Conservation (phyloP, 2,329 filamentous ascomycete species). For the Ascomycota sp. region DNA sequence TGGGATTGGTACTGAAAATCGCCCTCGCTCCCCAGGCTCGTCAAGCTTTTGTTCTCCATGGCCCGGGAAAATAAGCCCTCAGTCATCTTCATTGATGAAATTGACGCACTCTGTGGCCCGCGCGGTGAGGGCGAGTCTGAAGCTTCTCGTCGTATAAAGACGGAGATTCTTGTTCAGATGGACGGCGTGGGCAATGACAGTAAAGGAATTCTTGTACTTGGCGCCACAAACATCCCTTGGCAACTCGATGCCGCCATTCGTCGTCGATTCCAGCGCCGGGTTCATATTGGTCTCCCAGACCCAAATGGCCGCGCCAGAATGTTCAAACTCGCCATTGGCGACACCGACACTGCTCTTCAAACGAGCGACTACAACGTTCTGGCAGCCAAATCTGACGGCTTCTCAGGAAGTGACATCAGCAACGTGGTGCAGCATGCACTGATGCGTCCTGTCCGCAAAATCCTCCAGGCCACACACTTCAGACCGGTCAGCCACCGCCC, state of each 20-base stretch:
- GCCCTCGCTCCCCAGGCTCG: conserved; percentile 34
- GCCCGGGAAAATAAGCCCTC: conserved; percentile 93
- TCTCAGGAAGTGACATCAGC: conserved; percentile 85
- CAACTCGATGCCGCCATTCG: conserved; percentile 91
- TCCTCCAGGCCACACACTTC: conserved; percentile 93
- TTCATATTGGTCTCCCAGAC: conserved; percentile 88
- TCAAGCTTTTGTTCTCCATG: conserved; percentile 94
- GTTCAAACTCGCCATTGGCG: conserved; percentile 89
- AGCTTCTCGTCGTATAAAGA: conserved; percentile 92
- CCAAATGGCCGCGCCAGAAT: conserved; percentile 67
- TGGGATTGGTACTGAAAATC: conserved; percentile 4
- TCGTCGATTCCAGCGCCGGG: conserved; percentile 81
- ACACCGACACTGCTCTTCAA: conserved; percentile 68
- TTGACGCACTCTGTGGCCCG: conserved; percentile 86
- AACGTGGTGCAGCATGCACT: conserved; percentile 90
- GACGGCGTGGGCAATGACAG: conserved; percentile 94
- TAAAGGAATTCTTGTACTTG: conserved; percentile 78
- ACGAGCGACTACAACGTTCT: conserved; percentile 58
- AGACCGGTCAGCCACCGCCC: conserved; percentile 45
- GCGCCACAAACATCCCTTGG: conserved; percentile 97
- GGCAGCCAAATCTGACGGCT: conserved; percentile 69
- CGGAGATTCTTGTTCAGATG: conserved; percentile 95
- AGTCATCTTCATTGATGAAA: conserved; percentile 97
- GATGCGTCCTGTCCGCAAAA: conserved; percentile 93
- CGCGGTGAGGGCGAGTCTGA: conserved; percentile 89